phyloP scores from a whole-genome alignment of 306 rosid genomes.

The Cucurbita argyrosperma region DNA sequence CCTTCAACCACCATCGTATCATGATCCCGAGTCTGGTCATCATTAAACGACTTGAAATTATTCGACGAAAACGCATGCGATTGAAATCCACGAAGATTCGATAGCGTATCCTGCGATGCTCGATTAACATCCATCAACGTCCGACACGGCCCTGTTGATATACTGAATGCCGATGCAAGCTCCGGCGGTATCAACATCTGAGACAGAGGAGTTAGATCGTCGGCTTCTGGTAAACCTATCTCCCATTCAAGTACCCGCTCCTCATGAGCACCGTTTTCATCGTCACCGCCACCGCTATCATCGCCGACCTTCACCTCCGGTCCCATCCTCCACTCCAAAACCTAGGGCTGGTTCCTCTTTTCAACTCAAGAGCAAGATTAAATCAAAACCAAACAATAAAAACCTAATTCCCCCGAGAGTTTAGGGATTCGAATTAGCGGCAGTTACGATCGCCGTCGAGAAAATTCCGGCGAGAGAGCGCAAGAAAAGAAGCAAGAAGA shows the following conservation, averaged over 20 bases:
- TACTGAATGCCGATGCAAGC: slow-evolving; percentile 79
- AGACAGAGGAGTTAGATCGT: slow-evolving; percentile 64
- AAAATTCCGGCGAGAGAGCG: slow-evolving; percentile 10
- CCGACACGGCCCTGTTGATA: slow-evolving; percentile 51
- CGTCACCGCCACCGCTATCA: slow-evolving; percentile 7
- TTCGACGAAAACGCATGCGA: slow-evolving; percentile 33
- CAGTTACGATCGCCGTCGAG: slow-evolving; percentile 12
- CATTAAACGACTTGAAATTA: slow-evolving; percentile 25
- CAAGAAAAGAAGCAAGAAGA: neutral
- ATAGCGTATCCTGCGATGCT: slow-evolving; percentile 61
- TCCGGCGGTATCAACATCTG: slow-evolving; percentile 63
- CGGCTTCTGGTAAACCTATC: slow-evolving; percentile 45
- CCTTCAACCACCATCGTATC: slow-evolving; percentile 34
- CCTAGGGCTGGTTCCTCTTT: neutral
- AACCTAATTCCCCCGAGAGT: neutral
- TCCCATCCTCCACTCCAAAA: slow-evolving; percentile 28
- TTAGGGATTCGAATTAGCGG: neutral
- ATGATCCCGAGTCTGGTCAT: slow-evolving; percentile 9
- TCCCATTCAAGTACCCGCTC: slow-evolving; percentile 79
- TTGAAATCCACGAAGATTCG: slow-evolving; percentile 34
- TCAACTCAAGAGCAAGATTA: neutral
- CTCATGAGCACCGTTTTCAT: slow-evolving; percentile 28
- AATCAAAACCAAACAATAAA: neutral
- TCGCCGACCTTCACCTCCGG: slow-evolving; percentile 60
- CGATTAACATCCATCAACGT: slow-evolving; percentile 61